These are phyloP conservation scores for Mycena floridula DNA, from an alignment of 768 basidiomycete species.

Conservation along the genomic window DNA sequence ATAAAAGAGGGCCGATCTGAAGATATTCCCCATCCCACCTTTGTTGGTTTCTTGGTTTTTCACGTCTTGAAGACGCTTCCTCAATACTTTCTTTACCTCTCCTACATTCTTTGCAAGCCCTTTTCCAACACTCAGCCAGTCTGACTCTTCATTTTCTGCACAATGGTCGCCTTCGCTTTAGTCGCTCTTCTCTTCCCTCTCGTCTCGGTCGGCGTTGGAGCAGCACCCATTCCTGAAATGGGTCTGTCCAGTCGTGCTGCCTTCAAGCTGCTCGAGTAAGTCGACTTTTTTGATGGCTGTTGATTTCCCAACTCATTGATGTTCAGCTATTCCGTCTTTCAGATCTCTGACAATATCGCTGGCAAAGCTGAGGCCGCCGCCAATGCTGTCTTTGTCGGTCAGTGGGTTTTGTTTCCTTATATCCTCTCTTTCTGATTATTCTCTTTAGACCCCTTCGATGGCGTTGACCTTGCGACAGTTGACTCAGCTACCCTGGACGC, in stretches of 20 bases:
- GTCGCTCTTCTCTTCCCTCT: conserved; percentile 15
- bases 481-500: background rate
- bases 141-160: conserved; percentile 3
- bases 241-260: conserved; percentile 5
- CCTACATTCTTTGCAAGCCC: background rate
- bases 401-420: background rate
- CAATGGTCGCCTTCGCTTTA: conserved; percentile 16
- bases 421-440: background rate
- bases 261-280: conserved; percentile 16
- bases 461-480: conserved; percentile 23
- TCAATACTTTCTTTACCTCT: conserved; percentile 9
- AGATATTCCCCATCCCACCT: conserved; percentile 5
- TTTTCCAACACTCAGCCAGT: conserved; percentile 3
- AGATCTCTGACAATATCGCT: conserved; percentile 31
- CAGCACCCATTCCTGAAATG: conserved; percentile 15
- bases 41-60: conserved; percentile 5
- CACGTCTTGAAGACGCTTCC: conserved; percentile 18
- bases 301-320: background rate
- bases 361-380: conserved; percentile 29
- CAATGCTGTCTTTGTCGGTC: conserved; percentile 31
- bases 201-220: conserved; percentile 5
- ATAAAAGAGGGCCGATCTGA: too few species aligned
- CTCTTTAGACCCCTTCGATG: conserved; percentile 20
- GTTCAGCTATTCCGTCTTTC: conserved; percentile 30
- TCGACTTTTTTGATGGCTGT: background rate